Evolutionary conservation across 441 rosid species (phyloP).

Genomic region (Populus hybrid): DNA sequence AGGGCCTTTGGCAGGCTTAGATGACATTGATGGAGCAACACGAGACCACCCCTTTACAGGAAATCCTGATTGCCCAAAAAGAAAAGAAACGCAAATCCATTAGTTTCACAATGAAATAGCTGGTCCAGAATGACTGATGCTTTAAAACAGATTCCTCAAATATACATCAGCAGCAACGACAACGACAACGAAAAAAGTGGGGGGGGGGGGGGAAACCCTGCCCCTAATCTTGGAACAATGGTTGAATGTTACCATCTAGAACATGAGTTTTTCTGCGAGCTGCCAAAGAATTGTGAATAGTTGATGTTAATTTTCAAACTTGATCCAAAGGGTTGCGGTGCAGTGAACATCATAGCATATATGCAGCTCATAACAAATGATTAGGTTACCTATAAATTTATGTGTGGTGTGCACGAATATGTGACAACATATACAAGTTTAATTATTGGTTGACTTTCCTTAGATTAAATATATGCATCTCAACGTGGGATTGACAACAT

Average conservation of each 20-base stretch:
- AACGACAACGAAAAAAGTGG: no score
- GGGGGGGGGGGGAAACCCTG: neutral
- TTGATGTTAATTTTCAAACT: neutral
- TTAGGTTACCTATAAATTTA: neutral
- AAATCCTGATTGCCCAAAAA: neutral
- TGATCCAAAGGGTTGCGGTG: neutral
- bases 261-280: neutral
- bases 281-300: neutral
- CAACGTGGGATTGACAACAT: neutral
- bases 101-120: neutral
- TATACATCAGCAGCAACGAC: no score
- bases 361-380: neutral
- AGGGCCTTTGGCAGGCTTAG: conserved; percentile 32
- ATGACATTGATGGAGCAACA: conserved; percentile 33
- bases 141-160: neutral
- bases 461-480: neutral
- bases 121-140: neutral
- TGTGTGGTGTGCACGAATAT: conserved; percentile 4
- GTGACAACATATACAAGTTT: neutral
- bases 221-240: neutral
- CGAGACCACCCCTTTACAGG: conserved; percentile 7
- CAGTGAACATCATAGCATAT: neutral
- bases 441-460: conserved; percentile 7
- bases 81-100: neutral
- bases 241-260: neutral